These are phyloP conservation scores for Fistulina hepatica DNA, from an alignment of 1,284 basidiomycete genomes.

Conservation along the genomic window DNA sequence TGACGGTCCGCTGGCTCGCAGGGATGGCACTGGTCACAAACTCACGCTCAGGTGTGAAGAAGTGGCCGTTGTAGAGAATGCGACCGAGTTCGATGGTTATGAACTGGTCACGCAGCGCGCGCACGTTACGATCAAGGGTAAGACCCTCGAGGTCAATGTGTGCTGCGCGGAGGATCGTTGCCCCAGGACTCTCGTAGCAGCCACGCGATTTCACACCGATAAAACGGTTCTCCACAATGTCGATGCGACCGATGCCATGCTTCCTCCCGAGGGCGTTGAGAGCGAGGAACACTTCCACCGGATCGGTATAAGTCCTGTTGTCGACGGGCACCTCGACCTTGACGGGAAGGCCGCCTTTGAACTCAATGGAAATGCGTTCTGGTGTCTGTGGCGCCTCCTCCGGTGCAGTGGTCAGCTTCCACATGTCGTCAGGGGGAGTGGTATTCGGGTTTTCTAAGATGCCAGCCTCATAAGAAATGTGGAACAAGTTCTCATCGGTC, in stretches of 20 bases:
- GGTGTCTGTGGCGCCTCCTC: conserved; percentile 76
- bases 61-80: conserved; percentile 95
- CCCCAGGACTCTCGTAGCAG: conserved; percentile 96
- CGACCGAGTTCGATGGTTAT: conserved; percentile 83
- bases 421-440: conserved; percentile 98
- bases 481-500: conserved; percentile 98
- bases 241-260: conserved; percentile 93
- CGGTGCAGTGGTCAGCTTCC: conserved; percentile 89
- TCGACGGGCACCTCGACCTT: conserved; percentile 54
- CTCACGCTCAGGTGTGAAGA: conserved; percentile 97
- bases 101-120: conserved; percentile 90
- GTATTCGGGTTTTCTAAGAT: conserved; percentile 96
- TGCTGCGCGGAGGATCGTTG: conserved; percentile 90
- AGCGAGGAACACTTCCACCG: conserved; percentile 91
- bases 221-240: conserved; percentile 99
- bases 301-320: conserved; percentile 65
- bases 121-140: conserved; percentile 94
- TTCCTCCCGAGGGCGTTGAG: conserved; percentile 90
- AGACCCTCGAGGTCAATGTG: conserved; percentile 97
- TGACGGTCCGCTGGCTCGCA: conserved; percentile 92
- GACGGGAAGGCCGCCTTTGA: conserved; percentile 76
- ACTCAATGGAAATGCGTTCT: conserved; percentile 79
- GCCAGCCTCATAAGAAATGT: conserved; percentile 99
- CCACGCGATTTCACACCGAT: conserved; percentile 98
- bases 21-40: conserved; percentile 86